Conservation (phyloP, 2,329 filamentous ascomycete species). For the Colletotrichum graminicola region DNA sequence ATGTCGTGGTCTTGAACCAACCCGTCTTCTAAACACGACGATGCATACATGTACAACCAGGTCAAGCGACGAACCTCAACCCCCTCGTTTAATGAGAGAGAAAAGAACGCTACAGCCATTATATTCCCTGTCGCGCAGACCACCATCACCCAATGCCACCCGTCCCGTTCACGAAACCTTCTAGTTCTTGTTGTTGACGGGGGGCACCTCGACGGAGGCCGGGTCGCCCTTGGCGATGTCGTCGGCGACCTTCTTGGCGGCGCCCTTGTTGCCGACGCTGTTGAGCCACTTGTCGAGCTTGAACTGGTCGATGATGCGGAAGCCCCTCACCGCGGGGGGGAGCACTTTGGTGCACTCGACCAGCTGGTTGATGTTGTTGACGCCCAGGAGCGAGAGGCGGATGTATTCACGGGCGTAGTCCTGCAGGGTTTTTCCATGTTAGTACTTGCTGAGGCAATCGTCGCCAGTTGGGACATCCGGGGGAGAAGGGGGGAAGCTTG, state of each 20-base stretch:
- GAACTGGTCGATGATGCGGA: conserved; percentile 34
- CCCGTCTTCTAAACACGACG: background rate
- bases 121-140: too few relatives aligned
- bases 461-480: background rate
- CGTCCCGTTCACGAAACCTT: background rate
- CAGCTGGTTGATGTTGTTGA: conserved; percentile 67
- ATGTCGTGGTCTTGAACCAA: background rate
- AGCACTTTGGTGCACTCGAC: conserved; percentile 68
- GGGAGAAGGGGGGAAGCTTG: conserved; percentile 45
- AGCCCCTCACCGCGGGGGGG: conserved; percentile 48
- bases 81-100: too few relatives aligned
- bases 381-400: conserved; percentile 68
- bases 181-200: conserved; percentile 29
- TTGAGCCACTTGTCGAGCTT: conserved; percentile 43
- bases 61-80: too few relatives aligned
- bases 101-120: background rate
- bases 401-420: conserved; percentile 67
- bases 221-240: conserved; percentile 38
- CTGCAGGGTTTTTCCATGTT: conserved; percentile 43
- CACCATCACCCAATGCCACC: background rate
- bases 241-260: conserved; percentile 33
- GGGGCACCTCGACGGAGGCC: conserved; percentile 31
- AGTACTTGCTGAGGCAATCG: background rate
- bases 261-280: conserved; percentile 42
- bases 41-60: background rate